phyloP scores from a whole-genome alignment of 2,329 filamentous ascomycete species.

The Penicillium brevicompactum region DNA sequence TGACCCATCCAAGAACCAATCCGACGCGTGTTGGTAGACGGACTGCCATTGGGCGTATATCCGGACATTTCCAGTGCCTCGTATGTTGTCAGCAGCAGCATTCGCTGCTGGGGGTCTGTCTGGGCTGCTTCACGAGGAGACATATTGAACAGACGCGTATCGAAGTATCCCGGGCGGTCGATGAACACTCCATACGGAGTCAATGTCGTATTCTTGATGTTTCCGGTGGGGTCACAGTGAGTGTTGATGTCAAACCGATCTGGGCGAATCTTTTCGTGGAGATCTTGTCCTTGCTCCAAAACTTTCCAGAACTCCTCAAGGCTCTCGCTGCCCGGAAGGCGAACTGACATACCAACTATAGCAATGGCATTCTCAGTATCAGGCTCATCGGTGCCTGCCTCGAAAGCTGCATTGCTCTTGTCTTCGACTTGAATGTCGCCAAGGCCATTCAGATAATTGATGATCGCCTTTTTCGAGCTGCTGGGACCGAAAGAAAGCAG shows the following conservation, averaged over 20 bases:
- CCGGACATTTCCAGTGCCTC: conserved; percentile 79
- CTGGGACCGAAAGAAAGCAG: too few species aligned
- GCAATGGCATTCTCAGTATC: not conserved
- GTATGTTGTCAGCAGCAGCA: conserved; percentile 75
- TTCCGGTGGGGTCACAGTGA: conserved; percentile 38
- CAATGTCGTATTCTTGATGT: conserved; percentile 33
- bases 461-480: too few species aligned
- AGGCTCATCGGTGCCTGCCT: too few species aligned
- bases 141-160: conserved; percentile 46
- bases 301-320: conserved; percentile 40
- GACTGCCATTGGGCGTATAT: conserved; percentile 29
- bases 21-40: too few species aligned
- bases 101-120: conserved; percentile 77
- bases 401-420: too few species aligned
- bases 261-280: conserved; percentile 29
- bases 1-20: too few species aligned
- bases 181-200: conserved; percentile 42
- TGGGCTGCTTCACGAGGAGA: conserved; percentile 72
- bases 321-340: conserved; percentile 18
- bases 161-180: conserved; percentile 41
- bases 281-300: conserved; percentile 35
- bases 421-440: too few species aligned
- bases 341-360: conserved; percentile 10
- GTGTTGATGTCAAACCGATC: conserved; percentile 38
- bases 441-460: too few species aligned